Base-by-base conservation (phyloP, 768 basidiomycete genomes). In the Trametes gibbosa region DNA sequence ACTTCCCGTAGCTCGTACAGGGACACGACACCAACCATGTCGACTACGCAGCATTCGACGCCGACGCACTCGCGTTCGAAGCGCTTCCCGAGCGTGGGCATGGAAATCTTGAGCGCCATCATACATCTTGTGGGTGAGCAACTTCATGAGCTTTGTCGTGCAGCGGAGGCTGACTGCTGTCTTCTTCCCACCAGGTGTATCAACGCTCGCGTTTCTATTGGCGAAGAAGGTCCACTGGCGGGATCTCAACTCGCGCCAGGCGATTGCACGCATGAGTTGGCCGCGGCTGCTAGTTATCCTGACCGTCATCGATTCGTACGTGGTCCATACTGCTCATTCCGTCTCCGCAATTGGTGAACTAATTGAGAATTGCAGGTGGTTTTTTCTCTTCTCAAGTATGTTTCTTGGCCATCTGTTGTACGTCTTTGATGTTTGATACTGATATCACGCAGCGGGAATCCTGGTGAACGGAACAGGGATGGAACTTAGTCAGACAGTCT, bases 381-480 rank as follows among this genome's bases (percentile, higher is more conserved):
- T 74, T 2, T 80, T 79, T 63, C 58, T 79, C 13, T 71, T 79
- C 43, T 65, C 70, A 9, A 71, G 78, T 80, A 58, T 49, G 77
- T 63, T 5, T 23, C 41, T 17, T 37, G n/a, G 21, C 29, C 1
- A 5, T 10, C 4, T 46, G 12, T 25, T 13, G 24, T 25, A 3
- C 52, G 2, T 17, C 1, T 32, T 10, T 16, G n/a, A 23, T 39
- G 21, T 56, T 29, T 57, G 42, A 12, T 42, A 21, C 4, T 32
- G 5, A 10, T 32, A 32, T 10, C 29, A 32, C 34, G 23, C 61
- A 80, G 80, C 75, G 51, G 77, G 76, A 0, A 60, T 81, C 0
- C 63, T 83, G 13, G 69, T 81, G 3, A 75, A 75, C 49, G 81
- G 79, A 8, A 66, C 77, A 10, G 81, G 81, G 3, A 68, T 82